Base-by-base conservation (phyloP, 441 rosid species). In the Syzygium syzygioides region DNA sequence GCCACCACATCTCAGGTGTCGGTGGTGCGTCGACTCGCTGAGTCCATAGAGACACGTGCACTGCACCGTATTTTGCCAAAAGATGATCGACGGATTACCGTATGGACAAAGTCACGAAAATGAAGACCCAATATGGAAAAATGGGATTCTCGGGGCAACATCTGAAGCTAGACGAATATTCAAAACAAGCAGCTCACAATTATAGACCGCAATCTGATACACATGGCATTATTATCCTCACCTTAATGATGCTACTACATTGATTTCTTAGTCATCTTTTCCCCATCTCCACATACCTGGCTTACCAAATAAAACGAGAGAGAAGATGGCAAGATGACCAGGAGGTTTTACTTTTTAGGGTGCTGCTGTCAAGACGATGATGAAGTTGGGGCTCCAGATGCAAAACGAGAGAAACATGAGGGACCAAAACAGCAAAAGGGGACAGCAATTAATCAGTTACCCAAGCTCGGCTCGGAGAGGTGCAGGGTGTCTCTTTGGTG, bases 41-140 rank as follows among this genome's bases (percentile, higher is more conserved):
- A 10, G 83, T 76, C 26, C 7, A 5, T 4, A 3, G 10, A 12
- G 52, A 0, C 0, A 10, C 10, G 17, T 37, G 52, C 10, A 0
- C 45, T 6, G 5, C n/a, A 76, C 17, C 1, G 28, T 28, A 12
- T 12, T 23, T 25, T 25, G 18, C 52, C 52, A 12, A 37, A 76
- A 76, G 52, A 76, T 41, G 83, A 23, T 76, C 23, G 83, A 76
- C 26, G 18, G 1, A 76, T 41, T 2, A 2, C 3, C 0, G 5
- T 12, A 76, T 9, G 3, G 1, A 6, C 3, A 14, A 19, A 0
- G 23, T 20, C 7, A 5, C 15, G 50, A 37, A 45, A n/a, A 41
- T 1, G 52, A 23, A 76, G 18, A 23, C 10, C 1, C 10, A 0
- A 23, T 12, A 41, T 2, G 28, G 5, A 23, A 30, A 11, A 23